A percentile compares a stretch with the other conserved stretches of the same genome.
phyloP scores from a whole-genome alignment of 1,139 yeast genomes.

The Scheffersomyces segobiensis region DNA sequence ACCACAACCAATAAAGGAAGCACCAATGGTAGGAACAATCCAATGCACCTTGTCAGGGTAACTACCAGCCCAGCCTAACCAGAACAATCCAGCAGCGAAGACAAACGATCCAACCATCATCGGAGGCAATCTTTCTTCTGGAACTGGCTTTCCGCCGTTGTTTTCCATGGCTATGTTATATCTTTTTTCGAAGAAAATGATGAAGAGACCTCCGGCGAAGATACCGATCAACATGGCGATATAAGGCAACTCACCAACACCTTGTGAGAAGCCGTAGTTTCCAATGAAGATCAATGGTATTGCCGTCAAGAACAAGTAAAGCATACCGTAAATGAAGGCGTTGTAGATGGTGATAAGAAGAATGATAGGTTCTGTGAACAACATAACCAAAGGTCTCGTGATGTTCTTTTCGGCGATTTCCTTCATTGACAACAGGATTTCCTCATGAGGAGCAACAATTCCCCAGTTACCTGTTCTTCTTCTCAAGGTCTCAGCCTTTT shows the following conservation, averaged over 20 bases:
- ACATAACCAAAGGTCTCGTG: slow-evolving; percentile 68
- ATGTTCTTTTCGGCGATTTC: slow-evolving; percentile 72
- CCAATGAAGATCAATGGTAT: slow-evolving; percentile 70
- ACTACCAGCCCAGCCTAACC: slow-evolving; percentile 87
- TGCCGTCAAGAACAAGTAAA: slow-evolving; percentile 76
- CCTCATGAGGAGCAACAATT: slow-evolving; percentile 82
- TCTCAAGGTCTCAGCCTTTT: slow-evolving; percentile 64
- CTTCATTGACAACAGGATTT: slow-evolving; percentile 56
- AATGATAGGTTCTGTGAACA: slow-evolving; percentile 71
- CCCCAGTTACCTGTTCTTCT: slow-evolving; percentile 69
- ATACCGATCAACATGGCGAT: slow-evolving; percentile 63
- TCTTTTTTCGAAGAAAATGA: slow-evolving; percentile 29
- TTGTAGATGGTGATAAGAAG: slow-evolving; percentile 70
- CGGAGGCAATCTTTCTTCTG: slow-evolving; percentile 78
- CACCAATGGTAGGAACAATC: slow-evolving; percentile 83
- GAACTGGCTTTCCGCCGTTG: slow-evolving; percentile 62
- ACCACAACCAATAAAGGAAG: slow-evolving; percentile 72
- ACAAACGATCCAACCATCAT: slow-evolving; percentile 68
- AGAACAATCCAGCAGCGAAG: slow-evolving; percentile 76
- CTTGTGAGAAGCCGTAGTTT: slow-evolving; percentile 55
- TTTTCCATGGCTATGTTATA: slow-evolving; percentile 34
- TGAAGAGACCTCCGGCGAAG: slow-evolving; percentile 52
- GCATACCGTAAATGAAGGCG: slow-evolving; percentile 81
- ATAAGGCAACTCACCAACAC: slow-evolving; percentile 65
- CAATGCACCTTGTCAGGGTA: slow-evolving; percentile 69